phyloP scores from a whole-genome alignment of 495 filamentous ascomycete genomes.

The Endocarpon pusillum region DNA sequence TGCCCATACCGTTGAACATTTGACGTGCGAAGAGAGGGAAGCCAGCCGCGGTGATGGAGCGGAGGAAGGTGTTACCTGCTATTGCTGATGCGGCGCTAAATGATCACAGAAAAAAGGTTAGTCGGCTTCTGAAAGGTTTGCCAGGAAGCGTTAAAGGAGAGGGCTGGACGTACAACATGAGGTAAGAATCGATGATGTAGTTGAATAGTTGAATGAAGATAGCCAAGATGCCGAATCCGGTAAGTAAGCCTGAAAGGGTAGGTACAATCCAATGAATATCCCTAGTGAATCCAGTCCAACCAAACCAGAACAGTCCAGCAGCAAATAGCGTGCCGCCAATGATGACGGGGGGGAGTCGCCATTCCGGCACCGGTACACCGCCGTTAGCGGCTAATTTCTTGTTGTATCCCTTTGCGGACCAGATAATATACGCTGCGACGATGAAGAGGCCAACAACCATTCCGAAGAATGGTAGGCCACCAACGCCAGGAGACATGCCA shows the following conservation, averaged over 20 bases:
- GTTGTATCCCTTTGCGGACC: constrained; percentile 18
- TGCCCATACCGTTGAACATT: constrained; percentile 62
- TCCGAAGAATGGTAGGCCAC: constrained; percentile 25
- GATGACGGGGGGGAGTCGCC: constrained; percentile 69
- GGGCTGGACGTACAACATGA: constrained; percentile 52
- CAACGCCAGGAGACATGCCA: constrained; percentile 21
- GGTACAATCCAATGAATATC: constrained; percentile 74
- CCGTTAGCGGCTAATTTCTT: constrained; percentile 56
- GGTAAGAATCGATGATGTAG: constrained; percentile 76
- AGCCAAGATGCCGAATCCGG: constrained; percentile 47
- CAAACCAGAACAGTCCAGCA: constrained; percentile 72
- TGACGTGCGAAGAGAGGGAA: constrained; percentile 70
- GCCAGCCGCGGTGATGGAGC: constrained; percentile 53
- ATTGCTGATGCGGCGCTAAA: constrained; percentile 61
- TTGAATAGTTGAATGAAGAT: constrained; percentile 79
- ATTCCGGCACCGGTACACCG: constrained; percentile 63
- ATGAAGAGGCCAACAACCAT: constrained; percentile 26
- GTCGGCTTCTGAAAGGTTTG: constrained; percentile 9
- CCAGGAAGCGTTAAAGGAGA: neutral
- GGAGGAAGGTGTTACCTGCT: constrained; percentile 76
- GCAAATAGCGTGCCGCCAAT: constrained; percentile 59
- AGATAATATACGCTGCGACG: constrained; percentile 18
- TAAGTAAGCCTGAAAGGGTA: constrained; percentile 49
- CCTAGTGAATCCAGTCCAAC: constrained; percentile 53
- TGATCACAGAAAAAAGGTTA: constrained; percentile 2